Evolutionary conservation across 768 basidiomycete species (phyloP), one percentile per base, ranked within the genome.

Genomic region (Leccinum variicolor): DNA sequence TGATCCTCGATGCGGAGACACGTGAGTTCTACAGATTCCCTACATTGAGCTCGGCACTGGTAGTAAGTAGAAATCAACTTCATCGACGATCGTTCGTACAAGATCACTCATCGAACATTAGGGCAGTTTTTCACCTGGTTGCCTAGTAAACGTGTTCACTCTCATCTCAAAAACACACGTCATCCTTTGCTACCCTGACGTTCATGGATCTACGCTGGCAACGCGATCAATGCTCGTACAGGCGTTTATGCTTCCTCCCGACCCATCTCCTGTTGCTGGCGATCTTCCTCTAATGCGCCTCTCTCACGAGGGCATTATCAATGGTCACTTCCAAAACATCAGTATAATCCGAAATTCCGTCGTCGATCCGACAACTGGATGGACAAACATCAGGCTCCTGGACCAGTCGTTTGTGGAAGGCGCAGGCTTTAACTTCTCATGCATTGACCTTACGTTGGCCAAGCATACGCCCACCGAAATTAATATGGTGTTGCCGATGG

Each of bases 261-360:
- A 52, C 45, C 26, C n/a, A 21, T 17, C 33, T 17, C 11, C n/a
- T n/a, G 17, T 9, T 9, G 31, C 31, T 13, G 19, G 33, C 13
- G 33, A 36, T 7, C 56, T 57, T 29, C 52, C 15, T n/a, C 49
- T 55, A 33, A 41, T 41, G n/a, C 10, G 39, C n/a, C 39, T 41
- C n/a, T 50, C 48, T 15, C 56, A 57, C 10, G 56, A 57, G 14
- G 56, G 52, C 23, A 7, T 46, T 5, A 7, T n/a, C 2, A 10
- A 8, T 5, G 39, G 39, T 11, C 19, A 11, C 23, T 9, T 29
- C 23, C 14, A 17, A 1, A 7, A 4, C 9, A 6, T 47, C 10
- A 19, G 33, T 23, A 25, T 47, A 31, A 19, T 57, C 25, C 51
- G 56, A 53, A 57, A 57, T 47, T 54, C 56, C 13, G 4, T 47